Percentiles rank a stretch among this genome's conserved stretches.
phyloP scores from a whole-genome alignment of 192 early-diverging fungal genomes.

The Rhizoclosmatium globosum region DNA sequence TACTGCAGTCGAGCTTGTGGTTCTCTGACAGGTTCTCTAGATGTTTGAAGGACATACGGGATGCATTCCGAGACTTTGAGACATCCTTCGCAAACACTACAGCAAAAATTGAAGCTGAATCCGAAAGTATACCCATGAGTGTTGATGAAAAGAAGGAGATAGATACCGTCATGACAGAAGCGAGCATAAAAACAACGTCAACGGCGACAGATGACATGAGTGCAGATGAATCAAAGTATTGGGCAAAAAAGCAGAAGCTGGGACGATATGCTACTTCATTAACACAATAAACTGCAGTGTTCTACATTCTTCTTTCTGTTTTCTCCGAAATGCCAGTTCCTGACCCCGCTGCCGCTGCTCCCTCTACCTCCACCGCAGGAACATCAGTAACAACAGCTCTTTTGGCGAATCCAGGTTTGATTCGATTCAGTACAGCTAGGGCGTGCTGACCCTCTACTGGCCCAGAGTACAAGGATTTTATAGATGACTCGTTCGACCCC shows the following conservation, averaged over 20 bases:
- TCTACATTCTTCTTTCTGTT: neutral
- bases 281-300: neutral
- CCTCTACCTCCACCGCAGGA: neutral
- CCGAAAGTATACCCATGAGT: too few relatives aligned
- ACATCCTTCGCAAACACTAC: neutral
- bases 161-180: too few relatives aligned
- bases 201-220: neutral
- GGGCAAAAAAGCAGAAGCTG: neutral
- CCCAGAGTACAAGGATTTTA: slow-evolving; percentile 73
- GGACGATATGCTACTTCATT: neutral
- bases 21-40: neutral
- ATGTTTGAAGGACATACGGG: neutral
- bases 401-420: neutral
- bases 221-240: neutral
- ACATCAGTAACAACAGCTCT: neutral
- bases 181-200: too few relatives aligned
- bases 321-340: neutral
- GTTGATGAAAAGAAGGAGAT: too few relatives aligned
- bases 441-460: too few relatives aligned
- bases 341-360: neutral
- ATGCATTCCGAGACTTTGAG: neutral
- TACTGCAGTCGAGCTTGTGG: neutral
- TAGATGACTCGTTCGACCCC: slow-evolving; percentile 71
- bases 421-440: too few relatives aligned
- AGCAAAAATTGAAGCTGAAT: too few relatives aligned